Conservation (phyloP, 306 rosid species). For the Amphicarpaea edgeworthii region DNA sequence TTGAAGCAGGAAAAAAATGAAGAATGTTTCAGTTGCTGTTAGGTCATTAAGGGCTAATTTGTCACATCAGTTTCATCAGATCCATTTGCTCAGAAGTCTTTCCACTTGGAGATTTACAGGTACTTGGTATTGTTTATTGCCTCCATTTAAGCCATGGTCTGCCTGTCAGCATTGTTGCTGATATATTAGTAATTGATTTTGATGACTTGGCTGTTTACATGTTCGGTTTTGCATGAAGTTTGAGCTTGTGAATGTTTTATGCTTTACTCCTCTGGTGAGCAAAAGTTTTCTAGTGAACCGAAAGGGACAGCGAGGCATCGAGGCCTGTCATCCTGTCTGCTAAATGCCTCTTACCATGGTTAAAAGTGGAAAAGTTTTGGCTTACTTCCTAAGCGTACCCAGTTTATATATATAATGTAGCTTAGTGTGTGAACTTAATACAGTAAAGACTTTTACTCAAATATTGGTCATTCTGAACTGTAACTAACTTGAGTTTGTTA, state of each 20-base stretch:
- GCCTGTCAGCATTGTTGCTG: not conserved
- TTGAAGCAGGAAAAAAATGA: conserved; percentile 46
- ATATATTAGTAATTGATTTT: conserved; percentile 27
- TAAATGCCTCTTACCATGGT: not conserved
- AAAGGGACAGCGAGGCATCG: not conserved
- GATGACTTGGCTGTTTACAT: conserved; percentile 8
- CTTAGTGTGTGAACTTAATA: too few relatives aligned
- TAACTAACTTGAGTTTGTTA: too few relatives aligned
- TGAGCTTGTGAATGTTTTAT: conserved; percentile 25
- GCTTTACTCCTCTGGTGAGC: conserved; percentile 5
- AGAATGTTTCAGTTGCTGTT: conserved; percentile 45
- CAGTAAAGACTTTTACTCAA: too few relatives aligned
- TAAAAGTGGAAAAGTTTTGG: not conserved
- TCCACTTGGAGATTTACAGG: conserved; percentile 47
- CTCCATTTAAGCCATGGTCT: conserved; percentile 12
- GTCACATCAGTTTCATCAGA: conserved; percentile 33
- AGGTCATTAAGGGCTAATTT: conserved; percentile 45
- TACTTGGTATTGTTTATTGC: conserved; percentile 9
- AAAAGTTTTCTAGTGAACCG: not conserved
- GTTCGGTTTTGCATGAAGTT: not conserved
- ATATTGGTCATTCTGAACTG: too few relatives aligned
- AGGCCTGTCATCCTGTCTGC: not conserved
- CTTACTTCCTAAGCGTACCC: too few relatives aligned
- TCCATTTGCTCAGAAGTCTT: conserved; percentile 45
- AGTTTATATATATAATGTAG: too few relatives aligned